Conservation (phyloP, 495 filamentous ascomycete genomes). For the Recurvomyces mirabilis region DNA sequence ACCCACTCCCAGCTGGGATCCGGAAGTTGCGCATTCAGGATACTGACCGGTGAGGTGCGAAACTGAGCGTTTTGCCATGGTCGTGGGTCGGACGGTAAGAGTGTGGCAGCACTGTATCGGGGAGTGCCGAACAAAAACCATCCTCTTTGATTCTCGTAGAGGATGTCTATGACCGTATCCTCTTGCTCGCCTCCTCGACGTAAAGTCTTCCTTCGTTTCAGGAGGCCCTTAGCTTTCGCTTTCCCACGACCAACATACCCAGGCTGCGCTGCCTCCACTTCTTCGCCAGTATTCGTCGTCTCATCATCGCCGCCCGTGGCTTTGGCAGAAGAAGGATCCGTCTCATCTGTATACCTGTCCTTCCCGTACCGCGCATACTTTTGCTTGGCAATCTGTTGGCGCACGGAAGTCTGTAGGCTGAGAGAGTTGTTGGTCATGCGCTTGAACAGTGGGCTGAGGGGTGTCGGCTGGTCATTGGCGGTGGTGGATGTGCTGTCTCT, state of each 20-base stretch:
- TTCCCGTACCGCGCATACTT: constrained; percentile 57
- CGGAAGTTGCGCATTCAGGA: constrained; percentile 81
- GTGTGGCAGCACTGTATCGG: constrained; percentile 71
- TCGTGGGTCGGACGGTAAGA: constrained; percentile 76
- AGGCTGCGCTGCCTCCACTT: background rate
- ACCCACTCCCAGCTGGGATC: constrained; percentile 96
- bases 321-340: background rate
- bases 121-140: constrained; percentile 77
- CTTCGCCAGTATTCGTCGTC: constrained; percentile 8
- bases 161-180: constrained; percentile 58
- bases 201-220: constrained; percentile 12
- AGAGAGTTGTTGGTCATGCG: constrained; percentile 13
- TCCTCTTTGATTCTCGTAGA: constrained; percentile 72
- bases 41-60: constrained; percentile 68
- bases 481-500: constrained; percentile 7
- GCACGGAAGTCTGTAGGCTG: constrained; percentile 18
- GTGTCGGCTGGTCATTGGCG: background rate
- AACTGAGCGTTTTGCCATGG: constrained; percentile 70
- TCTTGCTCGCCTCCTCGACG: constrained; percentile 7
- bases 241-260: constrained; percentile 19
- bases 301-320: background rate
- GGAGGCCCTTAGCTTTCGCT: constrained; percentile 10
- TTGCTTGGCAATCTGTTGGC: constrained; percentile 39
- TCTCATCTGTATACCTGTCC: constrained; percentile 33
- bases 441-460: constrained; percentile 7